Evolutionary conservation across 192 early-diverging fungal genomes (phyloP), one percentile per base, ranked within the genome.

Genomic region (Linnemannia schmuckeri): DNA sequence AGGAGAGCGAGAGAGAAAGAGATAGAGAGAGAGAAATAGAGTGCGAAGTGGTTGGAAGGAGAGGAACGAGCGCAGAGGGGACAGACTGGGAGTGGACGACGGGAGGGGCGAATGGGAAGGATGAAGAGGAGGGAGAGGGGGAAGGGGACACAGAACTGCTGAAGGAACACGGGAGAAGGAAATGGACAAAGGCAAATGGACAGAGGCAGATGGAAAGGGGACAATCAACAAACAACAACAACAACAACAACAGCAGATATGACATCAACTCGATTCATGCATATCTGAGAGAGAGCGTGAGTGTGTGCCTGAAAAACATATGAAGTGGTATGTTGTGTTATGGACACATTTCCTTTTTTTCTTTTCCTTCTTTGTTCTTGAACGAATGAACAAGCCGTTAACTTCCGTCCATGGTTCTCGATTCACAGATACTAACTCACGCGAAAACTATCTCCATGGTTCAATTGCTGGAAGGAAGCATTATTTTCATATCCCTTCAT

Each of bases 1-100:
- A 1, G 12, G 24, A 15, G 6, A 22, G 0, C 42, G 70, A 42
- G 41, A 42, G 70, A n/a, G 61, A 66, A 3, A 42, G 40, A 18
- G 40, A 24, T 30, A 37, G 68, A 20, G 6, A 40, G 68, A 70
- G 68, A 70, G 68, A 70, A 15, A 37, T 37, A 70, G 33, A 10
- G 69, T 24, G 69, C 20, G 69, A 70, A n/a, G 70, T 42, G 70
- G 70, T 71, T 38, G 41, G 70, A 42, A 70, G 69, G 38, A 27
- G 38, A 18, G 33, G 61, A 30, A 66, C 61, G 61, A 66, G 61
- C 30, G 30, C 12, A 66, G 61, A 63, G n/a, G 9, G 27, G 57
- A 63, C 10, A 63, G 27, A 30, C 57, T 13, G 72, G 41, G 72
- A 44, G 15, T 41, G 40, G 44, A 20, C 49, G 72, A 73, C 70